Evolutionary conservation across 2,329 filamentous ascomycete species (phyloP).

Genomic region (Blastomyces gilchristii): DNA sequence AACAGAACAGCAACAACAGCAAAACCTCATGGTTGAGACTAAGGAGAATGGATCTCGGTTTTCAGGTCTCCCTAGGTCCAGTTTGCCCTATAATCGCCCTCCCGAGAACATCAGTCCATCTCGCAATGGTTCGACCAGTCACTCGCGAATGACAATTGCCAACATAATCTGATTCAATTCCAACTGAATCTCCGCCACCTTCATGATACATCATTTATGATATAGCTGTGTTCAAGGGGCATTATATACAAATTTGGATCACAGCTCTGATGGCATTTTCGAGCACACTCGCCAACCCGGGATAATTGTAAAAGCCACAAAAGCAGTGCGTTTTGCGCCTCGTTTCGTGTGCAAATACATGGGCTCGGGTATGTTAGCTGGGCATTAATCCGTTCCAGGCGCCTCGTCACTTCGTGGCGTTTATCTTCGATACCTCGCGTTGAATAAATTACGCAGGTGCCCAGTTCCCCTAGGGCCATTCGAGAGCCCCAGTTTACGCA

Average conservation of each 20-base stretch:
- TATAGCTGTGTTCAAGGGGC: background rate
- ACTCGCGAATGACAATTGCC: slow-evolving; percentile 39
- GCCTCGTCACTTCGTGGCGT: background rate
- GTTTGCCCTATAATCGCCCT: background rate
- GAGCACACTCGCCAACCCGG: background rate
- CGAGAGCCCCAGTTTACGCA: background rate
- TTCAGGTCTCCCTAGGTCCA: background rate
- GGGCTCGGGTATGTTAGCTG: background rate
- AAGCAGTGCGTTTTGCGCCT: background rate
- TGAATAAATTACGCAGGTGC: background rate
- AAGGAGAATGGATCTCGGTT: slow-evolving; percentile 9
- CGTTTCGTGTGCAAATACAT: background rate
- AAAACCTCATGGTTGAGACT: slow-evolving; percentile 12
- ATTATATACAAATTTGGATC: background rate
- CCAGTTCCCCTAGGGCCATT: background rate
- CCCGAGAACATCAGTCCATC: slow-evolving; percentile 18
- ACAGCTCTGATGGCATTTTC: background rate
- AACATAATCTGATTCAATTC: slow-evolving; percentile 31
- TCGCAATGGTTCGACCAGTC: slow-evolving; percentile 22
- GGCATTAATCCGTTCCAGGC: background rate
- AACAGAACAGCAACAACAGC: slow-evolving; percentile 37
- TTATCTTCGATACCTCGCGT: background rate
- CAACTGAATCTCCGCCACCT: background rate
- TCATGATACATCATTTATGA: background rate
- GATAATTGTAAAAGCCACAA: background rate